Base-by-base conservation (phyloP, 202 grass and related monocot genomes). In the Schoenoplectus triqueter region DNA sequence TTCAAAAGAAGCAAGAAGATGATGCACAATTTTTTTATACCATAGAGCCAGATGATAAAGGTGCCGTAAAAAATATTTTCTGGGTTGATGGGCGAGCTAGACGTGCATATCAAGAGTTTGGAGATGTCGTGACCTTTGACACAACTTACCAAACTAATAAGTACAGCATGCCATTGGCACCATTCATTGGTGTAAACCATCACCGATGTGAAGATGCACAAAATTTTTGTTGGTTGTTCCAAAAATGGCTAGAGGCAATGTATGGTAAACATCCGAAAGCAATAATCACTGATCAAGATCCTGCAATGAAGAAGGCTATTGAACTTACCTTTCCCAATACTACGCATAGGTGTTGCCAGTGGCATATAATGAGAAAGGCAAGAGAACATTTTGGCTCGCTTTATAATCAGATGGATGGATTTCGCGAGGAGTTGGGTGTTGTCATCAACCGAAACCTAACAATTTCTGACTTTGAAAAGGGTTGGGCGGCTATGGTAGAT, bases 61-160 rank as follows among this genome's bases (percentile, higher is more conserved):
- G 69, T 6, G 79, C 82, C 41, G 64, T 19, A 54, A 92, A 49
- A 70, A 86, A 93, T 0, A 40, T 44, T 93, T 85, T 10, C 74
- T 90, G 0, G 66, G n/a, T 21, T 67, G 6, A 1, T 87, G 89
- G 5, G 45, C 62, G 0, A 86, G 85, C 62, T 91, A 6, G 51
- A 92, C 91, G 0, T 90, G 80, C 14, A 57, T 86, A 0, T 0
- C 0, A 0, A 90, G 82, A 15, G 50, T 51, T 2, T 10, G 31
- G 0, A 6, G 56, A 78, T 21, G 11, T 78, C 1, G 5, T 56
- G 10, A 78, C 14, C 0, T 78, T 78, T 50, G 47, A 78, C 14
- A 78, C 73, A 6, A 56, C 73, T 1, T 78, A 78, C 2, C 39
- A 49, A 7, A 78, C 46, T 18, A 78, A 78, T 2, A 78, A 78